These are phyloP conservation scores for Przewalskia tangutica DNA, from an alignment of 257 asterid species.

Conservation along the genomic window DNA sequence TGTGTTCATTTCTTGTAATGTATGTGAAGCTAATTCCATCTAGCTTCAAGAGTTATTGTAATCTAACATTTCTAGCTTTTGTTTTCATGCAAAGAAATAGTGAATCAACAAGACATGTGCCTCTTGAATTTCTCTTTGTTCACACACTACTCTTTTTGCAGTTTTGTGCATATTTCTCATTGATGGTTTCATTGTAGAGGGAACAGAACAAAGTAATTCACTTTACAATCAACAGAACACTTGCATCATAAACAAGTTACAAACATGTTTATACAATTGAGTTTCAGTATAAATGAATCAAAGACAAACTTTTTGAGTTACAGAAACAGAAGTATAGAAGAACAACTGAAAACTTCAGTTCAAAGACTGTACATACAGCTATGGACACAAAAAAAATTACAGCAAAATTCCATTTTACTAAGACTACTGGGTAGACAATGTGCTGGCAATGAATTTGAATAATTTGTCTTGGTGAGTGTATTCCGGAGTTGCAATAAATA, in stretches of 20 bases:
- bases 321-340: background rate
- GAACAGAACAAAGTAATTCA: background rate
- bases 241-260: background rate
- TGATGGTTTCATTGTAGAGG: background rate
- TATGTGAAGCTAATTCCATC: background rate
- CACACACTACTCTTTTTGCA: background rate
- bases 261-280: background rate
- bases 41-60: background rate
- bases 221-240: background rate
- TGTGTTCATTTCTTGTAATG: background rate
- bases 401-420: background rate
- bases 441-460: conserved; percentile 3
- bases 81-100: background rate
- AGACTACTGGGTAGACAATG: background rate
- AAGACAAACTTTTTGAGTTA: background rate
- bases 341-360: background rate
- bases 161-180: background rate
- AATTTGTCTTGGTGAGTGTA: background rate
- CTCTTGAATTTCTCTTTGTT: background rate
- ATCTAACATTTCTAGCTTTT: background rate
- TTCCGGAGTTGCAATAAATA: background rate
- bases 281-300: background rate
- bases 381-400: background rate
- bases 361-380: background rate
- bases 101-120: background rate